These are phyloP conservation scores for Pythium coloratum DNA, from an alignment of 352 stramenopile species.

Conservation along the genomic window DNA sequence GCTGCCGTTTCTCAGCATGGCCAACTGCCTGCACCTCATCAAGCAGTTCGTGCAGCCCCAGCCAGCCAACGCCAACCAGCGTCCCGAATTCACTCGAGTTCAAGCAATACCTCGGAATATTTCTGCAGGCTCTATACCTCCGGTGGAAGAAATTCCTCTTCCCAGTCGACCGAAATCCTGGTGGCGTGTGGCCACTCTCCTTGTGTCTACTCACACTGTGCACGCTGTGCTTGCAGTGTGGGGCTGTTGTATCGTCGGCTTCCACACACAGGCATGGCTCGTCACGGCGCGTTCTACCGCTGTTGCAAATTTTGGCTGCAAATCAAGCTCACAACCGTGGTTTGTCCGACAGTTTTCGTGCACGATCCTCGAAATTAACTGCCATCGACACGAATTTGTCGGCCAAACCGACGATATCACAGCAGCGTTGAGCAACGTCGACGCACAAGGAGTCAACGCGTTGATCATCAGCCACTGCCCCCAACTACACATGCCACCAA, in stretches of 20 bases:
- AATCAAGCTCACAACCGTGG: slow-evolving; percentile 26
- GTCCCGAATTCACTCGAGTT: too few relatives aligned
- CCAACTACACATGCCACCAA: slow-evolving; percentile 13
- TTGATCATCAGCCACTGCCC: slow-evolving; percentile 27
- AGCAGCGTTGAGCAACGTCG: slow-evolving; percentile 1
- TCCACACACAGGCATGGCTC: slow-evolving; percentile 9
- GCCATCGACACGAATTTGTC: slow-evolving; percentile 17
- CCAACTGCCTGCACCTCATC: slow-evolving; percentile 15
- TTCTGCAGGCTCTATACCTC: neutral
- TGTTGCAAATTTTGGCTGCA: slow-evolving; percentile 13
- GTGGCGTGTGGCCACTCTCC: neutral
- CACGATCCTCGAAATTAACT: slow-evolving; percentile 32
- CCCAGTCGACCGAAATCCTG: neutral
- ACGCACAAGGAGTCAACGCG: neutral
- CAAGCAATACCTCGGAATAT: neutral
- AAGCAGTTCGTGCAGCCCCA: slow-evolving; percentile 1
- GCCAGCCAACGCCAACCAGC: too few relatives aligned
- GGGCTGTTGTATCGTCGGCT: slow-evolving; percentile 11
- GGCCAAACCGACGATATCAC: slow-evolving; percentile 13
- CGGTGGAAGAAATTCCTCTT: neutral
- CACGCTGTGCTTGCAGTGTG: slow-evolving; percentile 2
- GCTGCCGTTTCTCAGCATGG: slow-evolving; percentile 25
- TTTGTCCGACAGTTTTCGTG: slow-evolving; percentile 24
- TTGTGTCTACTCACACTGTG: neutral
- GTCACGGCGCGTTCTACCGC: neutral